Percentiles rank a stretch among this genome's conserved stretches.
phyloP scores from a whole-genome alignment of 2,329 filamentous ascomycete species.

The Ascochyta clinopodiicola region DNA sequence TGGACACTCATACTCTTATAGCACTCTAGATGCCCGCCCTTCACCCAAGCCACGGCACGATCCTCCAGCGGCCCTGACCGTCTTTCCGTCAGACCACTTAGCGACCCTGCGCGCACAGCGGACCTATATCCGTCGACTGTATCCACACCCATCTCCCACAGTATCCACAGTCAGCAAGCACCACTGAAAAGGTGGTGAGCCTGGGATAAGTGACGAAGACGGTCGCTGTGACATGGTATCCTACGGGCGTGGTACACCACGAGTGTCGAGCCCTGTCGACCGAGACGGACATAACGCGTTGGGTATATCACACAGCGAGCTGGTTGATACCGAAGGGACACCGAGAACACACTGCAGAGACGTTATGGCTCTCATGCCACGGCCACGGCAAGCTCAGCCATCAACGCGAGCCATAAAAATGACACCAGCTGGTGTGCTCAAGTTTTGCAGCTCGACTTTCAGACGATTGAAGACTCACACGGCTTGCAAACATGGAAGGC shows the following conservation, averaged over 20 bases:
- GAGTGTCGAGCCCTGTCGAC: not conserved
- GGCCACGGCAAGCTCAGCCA: no score
- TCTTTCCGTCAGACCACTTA: not conserved
- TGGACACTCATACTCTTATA: conserved; percentile 1
- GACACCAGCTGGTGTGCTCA: no score
- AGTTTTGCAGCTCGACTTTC: no score
- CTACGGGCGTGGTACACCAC: not conserved
- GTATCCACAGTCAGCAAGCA: not conserved
- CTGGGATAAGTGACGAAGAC: not conserved
- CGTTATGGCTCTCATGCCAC: no score
- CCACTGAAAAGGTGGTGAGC: not conserved
- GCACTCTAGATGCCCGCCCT: conserved; percentile 4
- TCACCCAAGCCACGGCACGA: conserved; percentile 12
- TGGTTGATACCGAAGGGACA: no score
- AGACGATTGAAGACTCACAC: no score
- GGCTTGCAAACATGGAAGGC: no score
- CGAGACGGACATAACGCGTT: not conserved
- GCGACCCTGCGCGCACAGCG: conserved; percentile 1
- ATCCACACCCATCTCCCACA: conserved; percentile 4
- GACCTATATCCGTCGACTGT: conserved; percentile 3
- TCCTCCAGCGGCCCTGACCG: conserved; percentile 8
- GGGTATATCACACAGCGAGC: not conserved
- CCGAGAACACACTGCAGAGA: no score
- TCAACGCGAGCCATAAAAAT: no score
- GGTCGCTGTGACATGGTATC: not conserved